These are phyloP conservation scores for Candida golubevii DNA, from an alignment of 805 yeast species.

Conservation along the genomic window DNA sequence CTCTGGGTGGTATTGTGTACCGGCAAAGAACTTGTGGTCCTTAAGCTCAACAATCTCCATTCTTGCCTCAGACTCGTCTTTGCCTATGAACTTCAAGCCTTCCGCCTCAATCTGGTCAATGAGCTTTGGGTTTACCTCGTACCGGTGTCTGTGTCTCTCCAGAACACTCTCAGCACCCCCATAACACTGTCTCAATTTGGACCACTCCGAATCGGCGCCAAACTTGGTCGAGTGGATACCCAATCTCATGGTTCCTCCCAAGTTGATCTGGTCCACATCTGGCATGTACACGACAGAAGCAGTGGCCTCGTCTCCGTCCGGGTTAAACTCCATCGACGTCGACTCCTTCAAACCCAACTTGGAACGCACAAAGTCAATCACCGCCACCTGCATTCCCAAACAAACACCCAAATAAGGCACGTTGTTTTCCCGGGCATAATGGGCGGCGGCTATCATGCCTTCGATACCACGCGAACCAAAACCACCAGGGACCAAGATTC, in stretches of 20 bases:
- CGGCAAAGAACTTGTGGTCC: constrained; percentile 87
- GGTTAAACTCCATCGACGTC: constrained; percentile 78
- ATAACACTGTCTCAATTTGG: constrained; percentile 71
- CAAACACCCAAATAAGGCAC: constrained; percentile 96
- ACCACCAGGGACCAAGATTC: constrained; percentile 97
- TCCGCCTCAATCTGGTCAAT: constrained; percentile 64
- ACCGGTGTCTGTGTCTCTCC: constrained; percentile 98
- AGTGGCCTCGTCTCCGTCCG: constrained; percentile 53
- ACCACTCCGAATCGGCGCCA: constrained; percentile 60
- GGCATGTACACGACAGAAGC: constrained; percentile 96
- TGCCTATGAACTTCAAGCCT: constrained; percentile 89
- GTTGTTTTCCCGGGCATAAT: constrained; percentile 95
- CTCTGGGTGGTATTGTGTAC: constrained; percentile 98
- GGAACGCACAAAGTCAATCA: constrained; percentile 85
- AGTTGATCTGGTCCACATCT: constrained; percentile 88
- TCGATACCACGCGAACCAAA: constrained; percentile 96
- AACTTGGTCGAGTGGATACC: constrained; percentile 90
- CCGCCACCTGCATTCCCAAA: constrained; percentile 95
- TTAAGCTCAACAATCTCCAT: constrained; percentile 91
- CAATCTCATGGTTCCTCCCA: constrained; percentile 99
- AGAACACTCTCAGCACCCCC: constrained; percentile 63
- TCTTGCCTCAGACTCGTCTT: constrained; percentile 83
- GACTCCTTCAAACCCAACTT: constrained; percentile 66
- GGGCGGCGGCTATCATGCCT: constrained; percentile 96
- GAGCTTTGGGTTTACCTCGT: constrained; percentile 89